These are phyloP conservation scores for Saccharomycopsis javanensis DNA, from an alignment of 805 yeast species.

Conservation along the genomic window DNA sequence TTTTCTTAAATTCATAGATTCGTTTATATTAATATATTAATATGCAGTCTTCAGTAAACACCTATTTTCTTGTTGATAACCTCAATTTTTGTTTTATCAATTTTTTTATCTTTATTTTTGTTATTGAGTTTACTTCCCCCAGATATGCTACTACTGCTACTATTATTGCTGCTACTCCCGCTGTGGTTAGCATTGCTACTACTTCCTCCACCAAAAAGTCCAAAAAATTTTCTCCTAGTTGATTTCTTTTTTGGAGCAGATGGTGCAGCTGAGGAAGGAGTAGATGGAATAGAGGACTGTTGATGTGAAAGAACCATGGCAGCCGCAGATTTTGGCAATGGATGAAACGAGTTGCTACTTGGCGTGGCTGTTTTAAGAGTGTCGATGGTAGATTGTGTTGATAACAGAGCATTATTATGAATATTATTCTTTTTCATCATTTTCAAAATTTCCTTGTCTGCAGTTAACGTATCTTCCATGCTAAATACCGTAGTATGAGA, in stretches of 20 bases:
- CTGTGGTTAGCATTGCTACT: not conserved
- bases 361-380: not conserved
- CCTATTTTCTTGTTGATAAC: conserved; percentile 18
- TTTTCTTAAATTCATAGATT: too few species aligned
- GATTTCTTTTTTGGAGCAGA: not conserved
- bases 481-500: conserved; percentile 9
- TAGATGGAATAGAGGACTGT: not conserved
- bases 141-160: not conserved
- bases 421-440: not conserved
- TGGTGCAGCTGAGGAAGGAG: not conserved
- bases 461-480: conserved; percentile 16
- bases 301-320: not conserved
- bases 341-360: not conserved
- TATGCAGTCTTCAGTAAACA: conserved; percentile 1
- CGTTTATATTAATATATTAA: not conserved
- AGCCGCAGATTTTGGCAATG: not conserved
- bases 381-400: not conserved
- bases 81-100: conserved; percentile 16
- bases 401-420: not conserved
- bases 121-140: not conserved
- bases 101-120: conserved; percentile 4
- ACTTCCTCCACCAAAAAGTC: conserved; percentile 3
- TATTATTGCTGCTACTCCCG: not conserved
- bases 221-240: conserved; percentile 2
- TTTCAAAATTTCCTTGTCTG: conserved; percentile 7